Evolutionary conservation across 176 grass and related monocot genomes (phyloP).

Genomic region (Alopecurus myosuroides): DNA sequence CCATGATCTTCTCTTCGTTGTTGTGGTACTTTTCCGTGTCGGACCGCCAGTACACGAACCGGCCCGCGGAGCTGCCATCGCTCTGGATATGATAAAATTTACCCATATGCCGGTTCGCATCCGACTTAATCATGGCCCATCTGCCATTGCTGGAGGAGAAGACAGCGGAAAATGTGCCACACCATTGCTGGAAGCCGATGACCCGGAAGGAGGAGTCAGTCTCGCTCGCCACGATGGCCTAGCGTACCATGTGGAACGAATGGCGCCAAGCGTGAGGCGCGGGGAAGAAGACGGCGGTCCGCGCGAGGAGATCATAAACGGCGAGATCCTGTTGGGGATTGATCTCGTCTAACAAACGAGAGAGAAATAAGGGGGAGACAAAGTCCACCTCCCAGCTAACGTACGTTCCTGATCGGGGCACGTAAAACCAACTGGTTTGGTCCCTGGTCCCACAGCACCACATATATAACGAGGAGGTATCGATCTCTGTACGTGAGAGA

Average conservation of each 20-base stretch:
- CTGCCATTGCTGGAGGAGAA: slow-evolving; percentile 2
- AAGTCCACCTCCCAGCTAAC: no score
- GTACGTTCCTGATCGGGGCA: no score
- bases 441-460: no score
- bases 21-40: background rate
- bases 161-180: background rate
- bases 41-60: slow-evolving; percentile 10
- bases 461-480: no score
- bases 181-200: background rate
- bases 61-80: background rate
- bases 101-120: background rate
- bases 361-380: no score
- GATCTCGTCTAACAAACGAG: no score
- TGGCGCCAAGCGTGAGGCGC: background rate
- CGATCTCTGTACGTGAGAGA: no score
- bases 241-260: background rate
- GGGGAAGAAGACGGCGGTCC: background rate
- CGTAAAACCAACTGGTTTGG: no score
- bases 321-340: no score
- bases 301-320: slow-evolving; percentile 19
- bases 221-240: background rate
- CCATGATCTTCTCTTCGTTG: background rate
- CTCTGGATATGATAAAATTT: rapidly evolving
- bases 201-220: background rate
- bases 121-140: background rate